A percentile compares a stretch with the other conserved stretches of the same genome.
phyloP scores from a whole-genome alignment of 805 yeast species.

The Kuraishia borneana region DNA sequence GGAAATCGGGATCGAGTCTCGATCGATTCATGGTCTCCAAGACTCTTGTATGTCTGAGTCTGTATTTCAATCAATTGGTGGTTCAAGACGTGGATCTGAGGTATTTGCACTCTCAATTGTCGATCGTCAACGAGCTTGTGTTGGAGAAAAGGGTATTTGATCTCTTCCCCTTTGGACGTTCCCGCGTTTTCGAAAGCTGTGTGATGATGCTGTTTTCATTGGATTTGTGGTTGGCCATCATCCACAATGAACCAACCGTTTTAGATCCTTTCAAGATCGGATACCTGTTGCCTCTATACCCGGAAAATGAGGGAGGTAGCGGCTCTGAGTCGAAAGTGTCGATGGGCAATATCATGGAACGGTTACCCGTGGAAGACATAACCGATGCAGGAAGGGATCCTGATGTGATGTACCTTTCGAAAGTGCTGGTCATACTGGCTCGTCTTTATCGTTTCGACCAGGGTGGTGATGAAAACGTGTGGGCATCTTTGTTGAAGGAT shows the following conservation, averaged over 20 bases:
- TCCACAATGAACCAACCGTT: neutral
- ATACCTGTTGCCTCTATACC: neutral
- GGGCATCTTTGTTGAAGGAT: neutral
- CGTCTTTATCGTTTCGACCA: neutral
- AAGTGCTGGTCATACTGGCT: neutral
- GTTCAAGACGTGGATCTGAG: neutral
- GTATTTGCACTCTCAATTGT: neutral
- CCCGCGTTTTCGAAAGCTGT: slow-evolving; percentile 1
- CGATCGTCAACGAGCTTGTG: neutral
- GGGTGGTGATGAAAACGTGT: neutral
- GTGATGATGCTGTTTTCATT: slow-evolving; percentile 2
- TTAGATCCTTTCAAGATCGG: slow-evolving; percentile 4
- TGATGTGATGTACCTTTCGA: neutral
- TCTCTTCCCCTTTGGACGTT: neutral
- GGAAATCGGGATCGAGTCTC: neutral
- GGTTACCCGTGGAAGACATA: neutral
- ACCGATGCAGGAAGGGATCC: neutral
- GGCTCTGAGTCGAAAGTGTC: neutral
- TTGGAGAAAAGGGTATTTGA: neutral
- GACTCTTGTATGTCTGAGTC: neutral
- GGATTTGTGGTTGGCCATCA: slow-evolving; percentile 2
- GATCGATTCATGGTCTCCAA: neutral
- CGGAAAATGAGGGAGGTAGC: neutral
- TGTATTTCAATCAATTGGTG: neutral
- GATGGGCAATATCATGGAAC: neutral